phyloP scores from a whole-genome alignment of 2,329 filamentous ascomycete genomes.

The Cadophora sp. region DNA sequence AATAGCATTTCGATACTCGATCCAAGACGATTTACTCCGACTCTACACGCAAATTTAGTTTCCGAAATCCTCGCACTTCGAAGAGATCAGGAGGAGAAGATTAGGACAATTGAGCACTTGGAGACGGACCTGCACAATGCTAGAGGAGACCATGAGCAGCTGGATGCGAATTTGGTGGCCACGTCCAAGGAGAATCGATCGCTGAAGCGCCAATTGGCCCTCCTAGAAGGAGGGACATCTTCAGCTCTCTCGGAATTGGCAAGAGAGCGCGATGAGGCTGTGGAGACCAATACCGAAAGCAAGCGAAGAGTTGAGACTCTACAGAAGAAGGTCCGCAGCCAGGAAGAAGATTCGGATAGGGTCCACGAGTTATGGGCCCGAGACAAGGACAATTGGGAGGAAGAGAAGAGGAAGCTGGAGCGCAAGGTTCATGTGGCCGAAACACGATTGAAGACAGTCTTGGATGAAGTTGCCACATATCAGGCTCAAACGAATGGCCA shows the following conservation, averaged over 20 bases:
- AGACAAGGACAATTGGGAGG: constrained; percentile 85
- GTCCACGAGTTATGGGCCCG: constrained; percentile 82
- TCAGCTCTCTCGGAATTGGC: constrained; percentile 85
- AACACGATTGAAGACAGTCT: constrained; percentile 78
- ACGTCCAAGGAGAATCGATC: constrained; percentile 79
- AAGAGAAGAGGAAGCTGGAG: constrained; percentile 82
- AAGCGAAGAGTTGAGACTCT: constrained; percentile 77
- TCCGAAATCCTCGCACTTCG: constrained; percentile 90
- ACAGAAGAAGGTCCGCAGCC: constrained; percentile 78
- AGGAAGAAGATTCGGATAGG: constrained; percentile 83
- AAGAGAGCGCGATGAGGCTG: constrained; percentile 84
- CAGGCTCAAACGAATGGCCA: constrained; percentile 60
- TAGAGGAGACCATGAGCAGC: constrained; percentile 75
- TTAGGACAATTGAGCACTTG: constrained; percentile 83
- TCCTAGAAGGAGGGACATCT: constrained; percentile 86
- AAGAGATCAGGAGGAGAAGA: constrained; percentile 89
- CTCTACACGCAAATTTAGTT: constrained; percentile 90
- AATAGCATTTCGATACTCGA: constrained; percentile 71
- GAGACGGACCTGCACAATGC: constrained; percentile 76
- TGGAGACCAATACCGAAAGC: constrained; percentile 74
- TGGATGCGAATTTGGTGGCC: constrained; percentile 66
- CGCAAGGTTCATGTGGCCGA: constrained; percentile 90
- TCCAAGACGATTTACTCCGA: constrained; percentile 92
- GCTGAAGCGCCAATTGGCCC: constrained; percentile 82
- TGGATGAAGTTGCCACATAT: constrained; percentile 83